Base-by-base conservation (phyloP, 1,139 yeast species). In the Blastobotrys indianensis region DNA sequence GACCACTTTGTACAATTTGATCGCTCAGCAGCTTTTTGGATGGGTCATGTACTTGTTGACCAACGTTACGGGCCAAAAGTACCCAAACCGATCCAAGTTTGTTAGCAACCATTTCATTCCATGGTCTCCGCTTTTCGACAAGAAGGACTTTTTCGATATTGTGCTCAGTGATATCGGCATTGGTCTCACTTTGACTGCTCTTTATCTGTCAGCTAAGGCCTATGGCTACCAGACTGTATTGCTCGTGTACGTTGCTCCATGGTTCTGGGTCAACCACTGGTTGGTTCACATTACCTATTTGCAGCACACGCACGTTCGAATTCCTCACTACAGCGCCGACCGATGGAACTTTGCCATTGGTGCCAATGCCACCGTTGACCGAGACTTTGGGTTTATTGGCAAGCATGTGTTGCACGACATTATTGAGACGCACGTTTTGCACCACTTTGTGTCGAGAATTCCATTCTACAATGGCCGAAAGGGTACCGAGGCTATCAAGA, bases 271-370 rank as follows among this genome's bases (percentile, higher is more conserved):
- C 51, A 85, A 85, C 76, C 94, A 85, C 70, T 85, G 95, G 94
- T 75, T 85, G 60, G 94, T 85, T 37, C 82, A 83, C 67, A 84
- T 85, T 62, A 85, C 95, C 42, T 85, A 74, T 67, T 75, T 85
- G 60, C 95, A 85, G 67, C 95, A 85, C 70, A 79, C 94, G 31
- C 94, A 83, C 67, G 84, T 88, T 39, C 67, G 79, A 13, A 73
- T 85, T 73, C 87, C 95, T 40, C 95, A 85, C 66, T 85, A 85
- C 70, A 80, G 78, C 50, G 76, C 79, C 46, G 66, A 67, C 32
- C 80, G 82, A 67, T 85, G 95, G 95, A 85, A 77, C 58, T 85
- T 85, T 65, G 92, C 94, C 50, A 76, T 88, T 60, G 95, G 95
- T 57, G 94, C 95, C 25, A 88, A 92, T 48, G 82, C 90, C 52